A percentile compares a stretch with the other conserved stretches of the same genome.
Evolutionary conservation across 192 early-diverging fungal species (phyloP).

Genomic region (Coemansia sp.): DNA sequence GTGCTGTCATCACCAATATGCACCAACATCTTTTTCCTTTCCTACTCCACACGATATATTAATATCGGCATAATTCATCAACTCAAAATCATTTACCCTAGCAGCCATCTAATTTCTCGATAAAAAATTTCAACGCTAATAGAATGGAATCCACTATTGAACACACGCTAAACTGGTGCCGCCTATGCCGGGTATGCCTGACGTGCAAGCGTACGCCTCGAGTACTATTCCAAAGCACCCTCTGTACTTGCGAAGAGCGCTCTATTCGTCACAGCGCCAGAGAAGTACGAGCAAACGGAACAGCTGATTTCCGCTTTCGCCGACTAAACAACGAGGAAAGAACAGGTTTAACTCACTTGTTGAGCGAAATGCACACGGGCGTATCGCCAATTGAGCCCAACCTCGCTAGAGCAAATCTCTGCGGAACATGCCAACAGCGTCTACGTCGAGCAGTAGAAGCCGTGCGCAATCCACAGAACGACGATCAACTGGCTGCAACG

Average conservation of each 20-base stretch:
- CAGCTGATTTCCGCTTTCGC: constrained; percentile 47
- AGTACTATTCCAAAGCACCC: constrained; percentile 5
- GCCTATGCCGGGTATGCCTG: constrained; percentile 37
- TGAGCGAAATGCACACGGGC: constrained; percentile 9
- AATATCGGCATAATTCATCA: not conserved
- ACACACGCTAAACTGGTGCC: constrained; percentile 49
- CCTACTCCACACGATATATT: not conserved
- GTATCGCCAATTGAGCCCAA: constrained; percentile 24
- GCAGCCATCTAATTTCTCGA: not conserved
- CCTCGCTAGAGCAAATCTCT: constrained; percentile 41
- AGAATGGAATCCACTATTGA: constrained; percentile 1
- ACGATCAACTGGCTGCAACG: not conserved
- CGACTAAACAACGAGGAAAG: constrained; percentile 17
- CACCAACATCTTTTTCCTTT: not conserved
- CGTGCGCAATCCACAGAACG: constrained; percentile 7
- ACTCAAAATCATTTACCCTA: too few species aligned
- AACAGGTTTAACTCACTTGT: constrained; percentile 10
- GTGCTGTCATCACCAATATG: not conserved
- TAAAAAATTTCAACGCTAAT: not conserved
- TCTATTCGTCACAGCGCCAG: constrained; percentile 22
- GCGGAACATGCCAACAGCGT: constrained; percentile 51
- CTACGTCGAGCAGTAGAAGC: constrained; percentile 35
- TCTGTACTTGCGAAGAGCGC: constrained; percentile 24
- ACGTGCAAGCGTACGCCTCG: constrained; percentile 31
- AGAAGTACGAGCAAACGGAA: constrained; percentile 20